These are phyloP conservation scores for Magnolia kwangsiensis DNA, from an alignment of 164 flowering plant species.

Conservation along the genomic window DNA sequence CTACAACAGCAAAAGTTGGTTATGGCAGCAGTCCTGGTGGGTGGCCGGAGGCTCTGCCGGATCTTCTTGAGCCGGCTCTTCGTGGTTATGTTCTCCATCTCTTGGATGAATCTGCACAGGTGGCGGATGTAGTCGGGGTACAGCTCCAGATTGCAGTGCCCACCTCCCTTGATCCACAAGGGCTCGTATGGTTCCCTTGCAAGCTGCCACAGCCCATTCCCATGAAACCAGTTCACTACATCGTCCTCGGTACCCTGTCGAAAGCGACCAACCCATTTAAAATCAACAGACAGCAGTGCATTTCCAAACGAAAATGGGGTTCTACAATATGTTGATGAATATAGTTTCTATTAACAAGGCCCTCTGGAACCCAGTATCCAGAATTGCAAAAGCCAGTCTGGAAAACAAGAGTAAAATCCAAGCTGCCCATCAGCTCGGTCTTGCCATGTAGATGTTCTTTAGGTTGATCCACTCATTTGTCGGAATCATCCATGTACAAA, in stretches of 20 bases:
- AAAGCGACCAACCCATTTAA: background rate
- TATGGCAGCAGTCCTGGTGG: conserved; percentile 7
- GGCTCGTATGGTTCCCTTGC: conserved; percentile 89
- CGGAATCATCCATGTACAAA: background rate
- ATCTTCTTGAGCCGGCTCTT: conserved; percentile 62
- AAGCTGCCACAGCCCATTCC: conserved; percentile 77
- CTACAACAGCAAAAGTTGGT: conserved; percentile 5
- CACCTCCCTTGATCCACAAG: conserved; percentile 93
- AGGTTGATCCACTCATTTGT: background rate
- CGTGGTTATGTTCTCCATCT: conserved; percentile 81
- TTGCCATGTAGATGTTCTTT: background rate
- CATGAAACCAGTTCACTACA: conserved; percentile 86
- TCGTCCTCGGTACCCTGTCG: conserved; percentile 95
- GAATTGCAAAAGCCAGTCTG: background rate
- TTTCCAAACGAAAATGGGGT: background rate
- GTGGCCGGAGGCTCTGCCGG: conserved; percentile 33
- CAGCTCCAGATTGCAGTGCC: conserved; percentile 93
- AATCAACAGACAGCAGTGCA: background rate
- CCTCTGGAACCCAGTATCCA: background rate
- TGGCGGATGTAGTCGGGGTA: conserved; percentile 94
- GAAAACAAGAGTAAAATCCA: background rate
- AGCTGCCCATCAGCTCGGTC: background rate
- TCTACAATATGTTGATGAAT: background rate
- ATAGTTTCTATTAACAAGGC: background rate
- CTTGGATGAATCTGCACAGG: conserved; percentile 59